Conservation (phyloP, 2,329 filamentous ascomycete species). For the Dothistroma pini region DNA sequence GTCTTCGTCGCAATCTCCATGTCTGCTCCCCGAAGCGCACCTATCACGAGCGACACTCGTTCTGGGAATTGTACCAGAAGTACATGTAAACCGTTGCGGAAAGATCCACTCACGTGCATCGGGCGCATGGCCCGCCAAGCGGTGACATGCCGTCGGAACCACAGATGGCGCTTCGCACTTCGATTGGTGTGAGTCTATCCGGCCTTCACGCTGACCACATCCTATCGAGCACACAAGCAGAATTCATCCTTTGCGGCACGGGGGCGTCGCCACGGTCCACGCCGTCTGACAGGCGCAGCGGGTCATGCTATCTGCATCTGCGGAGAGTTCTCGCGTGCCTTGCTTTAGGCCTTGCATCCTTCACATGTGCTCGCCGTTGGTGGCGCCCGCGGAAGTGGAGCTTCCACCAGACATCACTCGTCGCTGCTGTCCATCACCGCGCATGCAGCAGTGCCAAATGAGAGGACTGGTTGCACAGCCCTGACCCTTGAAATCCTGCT, state of each 20-base stretch:
- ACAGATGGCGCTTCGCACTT: neutral
- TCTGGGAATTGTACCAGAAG: neutral
- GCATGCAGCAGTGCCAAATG: conserved; percentile 6
- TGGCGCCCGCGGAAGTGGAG: conserved; percentile 3
- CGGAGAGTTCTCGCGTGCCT: conserved; percentile 2
- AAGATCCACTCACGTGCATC: conserved; percentile 3
- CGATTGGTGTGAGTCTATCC: neutral
- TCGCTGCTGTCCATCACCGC: neutral
- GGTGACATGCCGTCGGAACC: neutral
- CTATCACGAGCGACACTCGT: neutral
- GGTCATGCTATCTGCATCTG: neutral
- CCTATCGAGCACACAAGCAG: neutral
- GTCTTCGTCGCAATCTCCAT: neutral
- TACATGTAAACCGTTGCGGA: neutral
- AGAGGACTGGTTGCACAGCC: conserved; percentile 6
- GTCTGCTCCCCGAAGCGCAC: neutral
- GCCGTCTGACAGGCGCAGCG: neutral
- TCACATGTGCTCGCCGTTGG: conserved; percentile 2
- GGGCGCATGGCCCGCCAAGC: neutral
- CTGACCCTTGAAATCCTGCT: conserved; percentile 1
- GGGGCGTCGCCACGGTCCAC: neutral
- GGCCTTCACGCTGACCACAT: neutral
- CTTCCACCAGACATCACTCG: conserved; percentile 2
- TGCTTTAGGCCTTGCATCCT: neutral
- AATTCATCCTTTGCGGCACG: neutral